Base-by-base conservation (phyloP, 805 yeast genomes). In the baker's yeast (Saccharomyces cerevisiae) region DNA sequence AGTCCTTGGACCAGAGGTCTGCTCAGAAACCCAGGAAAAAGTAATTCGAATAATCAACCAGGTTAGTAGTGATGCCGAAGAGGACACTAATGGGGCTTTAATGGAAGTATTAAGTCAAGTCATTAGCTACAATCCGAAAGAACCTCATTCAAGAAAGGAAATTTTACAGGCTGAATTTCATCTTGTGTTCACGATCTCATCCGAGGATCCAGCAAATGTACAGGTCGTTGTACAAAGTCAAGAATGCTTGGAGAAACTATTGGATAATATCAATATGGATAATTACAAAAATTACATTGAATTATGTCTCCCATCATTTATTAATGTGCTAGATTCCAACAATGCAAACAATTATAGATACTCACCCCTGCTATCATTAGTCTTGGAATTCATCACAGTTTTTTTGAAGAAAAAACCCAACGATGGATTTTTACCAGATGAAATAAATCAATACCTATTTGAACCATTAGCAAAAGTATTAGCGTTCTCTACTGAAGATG, bases 51-150 rank as follows among this genome's bases (percentile, higher is more conserved):
- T 80, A 0, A 75, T 83, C 10, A 62, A 67, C 2, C 66, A 76
- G 1, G 67, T 92, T 9, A 64, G 78, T 2, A 79, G 76, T 1
- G 85, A 81, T 1, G 79, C 94, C 0, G 87, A 83, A 48, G 96
- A 89, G 48, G 98, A 91, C 62, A 79, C 96, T 0, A 82, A 87
- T 36, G 80, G 90, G 1, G 76, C 86, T 49, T 69, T 91, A 46
- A 76, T 87, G 11, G 96, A 90, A 65, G 79, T 86, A 0, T 68
- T 87, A n/a, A 75, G 83, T 1, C 54, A 61, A 22, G 57, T 61
- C 8, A 75, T 78, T 2, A 79, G 83, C 0, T 78, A 87, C 43
- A 74, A 76, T 49, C 74, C 85, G 8, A 74, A 46, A 21, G 43
- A 10, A 17, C 22, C 36, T 5, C 14, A 26, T 10, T 14, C 77